These are phyloP conservation scores for Blastobotrys indianensis DNA, from an alignment of 1,139 yeast genomes.

Conservation along the genomic window DNA sequence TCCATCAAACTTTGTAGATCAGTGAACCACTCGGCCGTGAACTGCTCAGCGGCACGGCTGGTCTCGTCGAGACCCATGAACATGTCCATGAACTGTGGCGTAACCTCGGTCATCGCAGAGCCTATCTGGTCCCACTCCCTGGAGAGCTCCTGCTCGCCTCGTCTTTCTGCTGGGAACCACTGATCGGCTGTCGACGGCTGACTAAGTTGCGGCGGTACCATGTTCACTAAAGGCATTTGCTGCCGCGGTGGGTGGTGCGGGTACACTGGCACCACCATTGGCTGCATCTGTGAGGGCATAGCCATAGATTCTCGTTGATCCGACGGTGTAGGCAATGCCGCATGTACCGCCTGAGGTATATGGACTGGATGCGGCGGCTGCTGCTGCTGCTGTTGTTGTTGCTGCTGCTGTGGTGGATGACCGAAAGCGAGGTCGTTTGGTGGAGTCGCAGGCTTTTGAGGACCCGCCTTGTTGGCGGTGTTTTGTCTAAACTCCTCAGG, in stretches of 20 bases:
- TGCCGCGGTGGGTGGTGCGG: background rate
- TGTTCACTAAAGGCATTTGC: background rate
- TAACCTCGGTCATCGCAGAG: background rate
- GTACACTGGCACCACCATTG: background rate
- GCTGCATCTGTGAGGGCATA: background rate
- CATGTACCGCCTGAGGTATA: background rate
- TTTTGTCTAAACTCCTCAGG: slow-evolving; percentile 17
- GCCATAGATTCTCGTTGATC: background rate
- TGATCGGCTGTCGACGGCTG: too few relatives aligned
- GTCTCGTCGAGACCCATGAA: slow-evolving; percentile 5
- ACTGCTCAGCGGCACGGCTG: slow-evolving; percentile 10
- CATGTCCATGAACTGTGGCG: slow-evolving; percentile 11
- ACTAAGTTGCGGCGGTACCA: too few relatives aligned
- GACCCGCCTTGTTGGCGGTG: slow-evolving; percentile 1
- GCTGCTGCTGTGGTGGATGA: background rate
- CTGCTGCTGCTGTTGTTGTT: slow-evolving; percentile 1
- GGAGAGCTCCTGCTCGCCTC: slow-evolving; percentile 9
- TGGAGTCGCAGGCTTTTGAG: slow-evolving; percentile 5
- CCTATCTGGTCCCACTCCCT: slow-evolving; percentile 2
- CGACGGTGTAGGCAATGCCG: background rate
- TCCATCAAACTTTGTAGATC: slow-evolving; percentile 14
- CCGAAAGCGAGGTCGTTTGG: background rate
- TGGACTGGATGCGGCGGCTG: background rate
- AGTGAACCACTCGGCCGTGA: slow-evolving; percentile 15
- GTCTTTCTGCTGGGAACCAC: background rate